Conservation (phyloP, 352 stramenopile species). For the Pythium diclinum region DNA sequence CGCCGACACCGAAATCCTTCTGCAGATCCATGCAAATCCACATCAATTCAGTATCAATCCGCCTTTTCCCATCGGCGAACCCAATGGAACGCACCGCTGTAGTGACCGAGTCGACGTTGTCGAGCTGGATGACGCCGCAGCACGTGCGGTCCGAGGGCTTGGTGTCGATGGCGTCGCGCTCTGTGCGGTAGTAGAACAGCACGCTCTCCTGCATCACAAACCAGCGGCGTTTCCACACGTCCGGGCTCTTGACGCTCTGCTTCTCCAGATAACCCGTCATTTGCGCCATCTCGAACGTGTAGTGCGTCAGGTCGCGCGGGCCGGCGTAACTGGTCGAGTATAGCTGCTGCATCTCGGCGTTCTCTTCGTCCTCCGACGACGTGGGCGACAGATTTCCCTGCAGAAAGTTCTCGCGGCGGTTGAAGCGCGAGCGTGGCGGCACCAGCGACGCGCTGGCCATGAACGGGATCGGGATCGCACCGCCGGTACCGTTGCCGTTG, state of each 20-base stretch:
- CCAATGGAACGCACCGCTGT: conserved; percentile 56
- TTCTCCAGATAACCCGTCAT: conserved; percentile 84
- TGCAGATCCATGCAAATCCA: conserved; percentile 24
- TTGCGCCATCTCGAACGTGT: conserved; percentile 42
- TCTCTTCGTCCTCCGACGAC: conserved; percentile 27
- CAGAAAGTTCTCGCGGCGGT: conserved; percentile 25
- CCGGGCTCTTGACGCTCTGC: conserved; percentile 68
- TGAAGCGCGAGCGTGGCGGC: conserved; percentile 16
- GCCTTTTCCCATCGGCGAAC: neutral
- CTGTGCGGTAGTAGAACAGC: conserved; percentile 79
- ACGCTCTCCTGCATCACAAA: conserved; percentile 86
- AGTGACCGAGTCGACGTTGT: conserved; percentile 80
- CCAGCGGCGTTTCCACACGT: conserved; percentile 76
- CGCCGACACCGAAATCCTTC: conserved; percentile 79
- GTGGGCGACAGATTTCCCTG: conserved; percentile 17
- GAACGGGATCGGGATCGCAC: conserved; percentile 10
- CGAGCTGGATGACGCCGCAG: conserved; percentile 74
- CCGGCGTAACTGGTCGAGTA: conserved; percentile 33
- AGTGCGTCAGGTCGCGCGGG: conserved; percentile 25
- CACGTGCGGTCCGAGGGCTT: conserved; percentile 54
- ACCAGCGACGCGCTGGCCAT: conserved; percentile 12
- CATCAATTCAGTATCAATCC: neutral
- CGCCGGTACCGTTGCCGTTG: neutral
- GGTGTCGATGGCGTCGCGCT: conserved; percentile 54
- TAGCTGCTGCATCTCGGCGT: conserved; percentile 21